Base-by-base conservation (phyloP, 2,329 filamentous ascomycete genomes). In the Aspergillus clavatus region DNA sequence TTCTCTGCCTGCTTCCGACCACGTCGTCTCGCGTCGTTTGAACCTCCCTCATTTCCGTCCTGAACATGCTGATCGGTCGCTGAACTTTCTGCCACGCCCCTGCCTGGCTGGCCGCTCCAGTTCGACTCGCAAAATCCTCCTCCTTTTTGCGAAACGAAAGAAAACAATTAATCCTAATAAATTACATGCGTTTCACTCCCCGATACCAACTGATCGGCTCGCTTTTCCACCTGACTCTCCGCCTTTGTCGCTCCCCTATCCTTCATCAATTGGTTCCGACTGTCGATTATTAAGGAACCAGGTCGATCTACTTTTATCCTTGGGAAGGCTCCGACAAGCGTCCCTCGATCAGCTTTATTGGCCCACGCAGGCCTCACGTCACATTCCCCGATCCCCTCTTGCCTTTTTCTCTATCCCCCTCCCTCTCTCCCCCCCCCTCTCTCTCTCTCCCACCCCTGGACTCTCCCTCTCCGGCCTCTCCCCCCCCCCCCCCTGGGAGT, bases 61-160 rank as follows among this genome's bases (percentile, higher is more conserved):
- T 49, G 51, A 60, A 52, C 52, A 60, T 60, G 57, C 49, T 46
- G 51, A 54, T 54, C 54, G 38, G 50, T 50, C 56, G 51, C 43
- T 60, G 48, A 55, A 56, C 44, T 28, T 27, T 40, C 49, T 59
- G 49, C 55, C 54, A 52, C 53, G 54, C 50, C 51, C 47, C 45
- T 35, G n/a, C 40, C 42, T 46, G 51, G 57, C 56, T 57, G 56
- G 57, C 54, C 45, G 38, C 48, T 50, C 40, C 40, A 45, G 37
- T 42, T 54, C 38, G 35, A 48, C 35, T 38, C 43, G 33, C 53
- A 45, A 45, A 45, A 28, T 45, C 31, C 43, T 41, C 37, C 43
- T 39, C 23, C 33, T 40, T 36, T 40, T 38, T 19, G 21, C 24
- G 26, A 21, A 23, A n/a, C n/a, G n/a, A n/a, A n/a, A n/a, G n/a